Percentiles rank a stretch among this genome's conserved stretches.
Evolutionary conservation across 768 basidiomycete species (phyloP).

Genomic region (Gelatoporia subvermispora): DNA sequence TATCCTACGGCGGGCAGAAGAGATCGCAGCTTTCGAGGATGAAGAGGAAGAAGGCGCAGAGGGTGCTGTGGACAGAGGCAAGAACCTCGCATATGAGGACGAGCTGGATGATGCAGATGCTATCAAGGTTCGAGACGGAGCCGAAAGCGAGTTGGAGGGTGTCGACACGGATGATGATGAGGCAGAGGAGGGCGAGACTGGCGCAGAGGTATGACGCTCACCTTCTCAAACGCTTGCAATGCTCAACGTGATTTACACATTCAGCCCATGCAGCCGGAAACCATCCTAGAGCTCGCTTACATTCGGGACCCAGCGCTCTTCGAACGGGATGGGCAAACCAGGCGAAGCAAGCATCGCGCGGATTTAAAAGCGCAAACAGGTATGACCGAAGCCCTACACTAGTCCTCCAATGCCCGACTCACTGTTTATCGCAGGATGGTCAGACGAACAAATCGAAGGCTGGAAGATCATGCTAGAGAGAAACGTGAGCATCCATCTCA

Average conservation of each 20-base stretch:
- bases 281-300: constrained; percentile 73
- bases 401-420: background rate
- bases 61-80: constrained; percentile 24
- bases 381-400: constrained; percentile 20
- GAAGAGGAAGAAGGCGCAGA: constrained; percentile 30
- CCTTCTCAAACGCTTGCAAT: background rate
- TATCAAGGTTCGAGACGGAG: constrained; percentile 61
- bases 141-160: constrained; percentile 36
- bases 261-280: constrained; percentile 35
- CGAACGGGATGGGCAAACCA: constrained; percentile 67
- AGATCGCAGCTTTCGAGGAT: constrained; percentile 58
- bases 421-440: constrained; percentile 47
- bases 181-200: constrained; percentile 6
- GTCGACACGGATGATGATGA: constrained; percentile 26
- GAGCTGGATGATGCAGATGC: constrained; percentile 41
- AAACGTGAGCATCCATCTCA: constrained; percentile 52
- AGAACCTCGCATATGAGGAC: constrained; percentile 45
- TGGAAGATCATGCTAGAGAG: constrained; percentile 89
- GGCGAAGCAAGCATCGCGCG: constrained; percentile 60
- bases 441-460: constrained; percentile 85
- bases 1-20: constrained; percentile 74
- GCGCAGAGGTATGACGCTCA: background rate
- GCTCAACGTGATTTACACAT: no score
- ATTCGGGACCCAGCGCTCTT: constrained; percentile 71
- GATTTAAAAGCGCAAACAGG: constrained; percentile 70